A percentile compares a stretch with the other conserved stretches of the same genome.
These are phyloP conservation scores for Trichoderma semiorbis DNA, from an alignment of 2,329 filamentous ascomycete species.

Conservation along the genomic window DNA sequence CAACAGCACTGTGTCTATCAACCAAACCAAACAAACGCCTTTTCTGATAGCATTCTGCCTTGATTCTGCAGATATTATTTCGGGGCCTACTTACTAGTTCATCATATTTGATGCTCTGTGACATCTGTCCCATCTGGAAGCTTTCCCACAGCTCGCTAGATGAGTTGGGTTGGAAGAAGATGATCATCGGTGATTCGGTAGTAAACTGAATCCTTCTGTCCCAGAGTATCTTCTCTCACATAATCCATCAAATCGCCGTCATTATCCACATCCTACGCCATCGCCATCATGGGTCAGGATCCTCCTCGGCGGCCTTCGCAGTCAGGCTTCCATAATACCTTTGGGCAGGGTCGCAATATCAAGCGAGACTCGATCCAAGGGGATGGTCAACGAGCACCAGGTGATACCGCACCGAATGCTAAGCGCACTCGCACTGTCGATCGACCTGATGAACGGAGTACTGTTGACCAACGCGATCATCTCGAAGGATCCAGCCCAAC, in stretches of 20 bases:
- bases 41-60: too few species aligned
- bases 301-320: neutral
- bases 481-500: neutral
- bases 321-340: neutral
- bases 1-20: neutral
- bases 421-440: slow-evolving; percentile 1
- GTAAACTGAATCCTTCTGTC: neutral
- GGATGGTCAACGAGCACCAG: neutral
- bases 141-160: neutral
- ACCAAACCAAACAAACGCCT: neutral
- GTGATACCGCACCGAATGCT: neutral
- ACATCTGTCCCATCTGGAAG: neutral
- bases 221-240: neutral
- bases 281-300: neutral
- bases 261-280: neutral
- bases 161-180: neutral
- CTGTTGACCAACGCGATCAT: neutral
- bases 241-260: neutral
- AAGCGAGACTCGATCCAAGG: neutral
- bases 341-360: neutral
- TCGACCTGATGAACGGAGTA: neutral
- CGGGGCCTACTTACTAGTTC: neutral
- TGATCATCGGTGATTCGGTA: neutral
- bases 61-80: neutral
- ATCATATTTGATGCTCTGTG: neutral